These are phyloP conservation scores for Debaryomycetaceae sp. DNA, from an alignment of 1,139 yeast species.

Conservation along the genomic window DNA sequence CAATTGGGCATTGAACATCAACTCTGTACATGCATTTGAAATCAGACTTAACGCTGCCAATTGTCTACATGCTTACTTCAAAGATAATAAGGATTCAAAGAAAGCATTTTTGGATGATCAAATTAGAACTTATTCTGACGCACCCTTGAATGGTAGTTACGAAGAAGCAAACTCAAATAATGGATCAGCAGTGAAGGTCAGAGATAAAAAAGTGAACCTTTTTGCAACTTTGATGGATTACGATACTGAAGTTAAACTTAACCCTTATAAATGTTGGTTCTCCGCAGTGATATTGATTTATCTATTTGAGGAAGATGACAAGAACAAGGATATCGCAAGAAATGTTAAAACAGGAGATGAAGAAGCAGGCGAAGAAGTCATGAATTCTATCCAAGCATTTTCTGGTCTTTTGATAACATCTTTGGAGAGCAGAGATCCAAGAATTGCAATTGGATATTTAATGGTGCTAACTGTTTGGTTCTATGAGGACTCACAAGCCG, in stretches of 20 bases:
- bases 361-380: slow-evolving; percentile 68
- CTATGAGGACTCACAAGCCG: slow-evolving; percentile 73
- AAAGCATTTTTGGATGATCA: slow-evolving; percentile 63
- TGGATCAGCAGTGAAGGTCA: slow-evolving; percentile 1
- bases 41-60: slow-evolving; percentile 68
- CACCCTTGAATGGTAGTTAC: slow-evolving; percentile 3
- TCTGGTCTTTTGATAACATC: slow-evolving; percentile 72
- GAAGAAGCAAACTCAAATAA: slow-evolving; percentile 6
- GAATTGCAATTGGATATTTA: slow-evolving; percentile 76
- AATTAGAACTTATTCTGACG: slow-evolving; percentile 39
- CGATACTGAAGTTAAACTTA: slow-evolving; percentile 69
- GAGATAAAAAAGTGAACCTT: slow-evolving; percentile 36
- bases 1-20: slow-evolving; percentile 76
- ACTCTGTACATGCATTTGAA: slow-evolving; percentile 82
- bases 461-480: slow-evolving; percentile 76
- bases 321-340: slow-evolving; percentile 49
- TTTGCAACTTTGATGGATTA: slow-evolving; percentile 72
- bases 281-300: slow-evolving; percentile 65
- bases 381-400: slow-evolving; percentile 74
- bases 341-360: slow-evolving; percentile 63
- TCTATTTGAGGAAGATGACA: slow-evolving; percentile 56
- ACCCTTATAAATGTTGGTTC: slow-evolving; percentile 89
- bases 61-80: slow-evolving; percentile 66
- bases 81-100: slow-evolving; percentile 62
- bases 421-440: slow-evolving; percentile 61